These are phyloP conservation scores for Backusella mclennaniae DNA, from an alignment of 192 early-diverging fungal species.

Conservation along the genomic window DNA sequence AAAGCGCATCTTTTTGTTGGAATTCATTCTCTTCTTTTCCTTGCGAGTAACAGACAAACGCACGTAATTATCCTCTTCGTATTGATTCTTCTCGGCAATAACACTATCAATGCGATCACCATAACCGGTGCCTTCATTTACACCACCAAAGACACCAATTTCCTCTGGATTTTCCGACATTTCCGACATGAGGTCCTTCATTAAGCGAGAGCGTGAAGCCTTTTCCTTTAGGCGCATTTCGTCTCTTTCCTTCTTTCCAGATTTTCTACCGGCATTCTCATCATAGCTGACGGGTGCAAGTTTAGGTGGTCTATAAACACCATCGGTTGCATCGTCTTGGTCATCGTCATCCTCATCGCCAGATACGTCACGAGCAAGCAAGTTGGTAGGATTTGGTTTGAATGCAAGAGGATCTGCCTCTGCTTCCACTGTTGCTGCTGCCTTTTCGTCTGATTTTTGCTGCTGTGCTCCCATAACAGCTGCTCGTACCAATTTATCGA, in stretches of 20 bases:
- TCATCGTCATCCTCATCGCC: conserved; percentile 39
- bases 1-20: conserved; percentile 56
- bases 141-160: conserved; percentile 66
- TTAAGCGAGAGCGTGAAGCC: conserved; percentile 78
- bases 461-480: conserved; percentile 52
- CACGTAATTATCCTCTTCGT: conserved; percentile 90
- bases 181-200: conserved; percentile 80
- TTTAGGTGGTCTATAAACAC: conserved; percentile 86
- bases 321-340: conserved; percentile 42
- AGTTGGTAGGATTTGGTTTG: conserved; percentile 81
- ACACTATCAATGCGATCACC: conserved; percentile 55
- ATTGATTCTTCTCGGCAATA: conserved; percentile 63
- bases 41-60: conserved; percentile 70
- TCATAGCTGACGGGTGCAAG: conserved; percentile 85
- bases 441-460: conserved; percentile 19
- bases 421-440: neutral
- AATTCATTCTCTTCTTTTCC: conserved; percentile 67
- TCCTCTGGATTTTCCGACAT: conserved; percentile 87
- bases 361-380: conserved; percentile 45
- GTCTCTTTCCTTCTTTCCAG: conserved; percentile 59
- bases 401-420: conserved; percentile 78
- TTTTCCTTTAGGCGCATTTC: conserved; percentile 62
- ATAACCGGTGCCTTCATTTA: conserved; percentile 62
- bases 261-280: conserved; percentile 52
- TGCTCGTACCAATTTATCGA: conserved; percentile 86